A percentile compares a stretch with the other conserved stretches of the same genome.
Conservation (phyloP, 2,329 filamentous ascomycete genomes). For the Graphilbum fragrans region DNA sequence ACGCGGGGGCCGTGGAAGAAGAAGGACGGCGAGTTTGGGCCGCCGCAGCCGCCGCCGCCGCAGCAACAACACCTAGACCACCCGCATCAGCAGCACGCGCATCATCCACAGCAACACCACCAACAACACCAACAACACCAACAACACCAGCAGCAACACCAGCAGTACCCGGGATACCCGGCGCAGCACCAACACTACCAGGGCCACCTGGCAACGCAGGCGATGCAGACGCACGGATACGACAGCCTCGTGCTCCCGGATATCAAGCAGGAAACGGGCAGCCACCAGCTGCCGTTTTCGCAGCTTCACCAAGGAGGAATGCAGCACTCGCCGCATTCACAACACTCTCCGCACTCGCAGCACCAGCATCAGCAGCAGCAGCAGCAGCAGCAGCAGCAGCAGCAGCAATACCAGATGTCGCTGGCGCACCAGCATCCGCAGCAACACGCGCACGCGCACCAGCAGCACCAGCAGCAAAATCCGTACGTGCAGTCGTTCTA, state of each 20-base stretch:
- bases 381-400: conserved; percentile 1
- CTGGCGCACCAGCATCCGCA: conserved; percentile 7
- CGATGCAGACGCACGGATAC: too few species aligned
- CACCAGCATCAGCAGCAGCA: neutral
- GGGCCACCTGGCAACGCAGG: too few species aligned
- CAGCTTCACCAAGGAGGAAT: too few species aligned
- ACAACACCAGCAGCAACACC: conserved; percentile 3
- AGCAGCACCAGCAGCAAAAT: conserved; percentile 1
- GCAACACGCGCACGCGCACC: neutral
- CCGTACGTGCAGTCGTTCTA: conserved; percentile 3
- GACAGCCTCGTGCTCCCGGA: neutral
- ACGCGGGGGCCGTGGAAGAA: conserved; percentile 8
- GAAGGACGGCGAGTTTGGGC: neutral
- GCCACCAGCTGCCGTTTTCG: neutral
- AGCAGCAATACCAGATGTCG: neutral
- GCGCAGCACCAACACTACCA: neutral
- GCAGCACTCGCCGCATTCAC: neutral
- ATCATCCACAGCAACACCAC: conserved; percentile 1
- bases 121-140: conserved; percentile 3
- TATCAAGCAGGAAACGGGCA: neutral
- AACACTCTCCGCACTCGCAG: conserved; percentile 1
- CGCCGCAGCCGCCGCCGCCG: neutral
- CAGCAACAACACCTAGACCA: neutral
- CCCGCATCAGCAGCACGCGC: conserved; percentile 1
- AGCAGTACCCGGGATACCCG: neutral